A percentile compares a stretch with the other conserved stretches of the same genome.
Conservation (phyloP, 331 rosid species). For the Arachis monticola region DNA sequence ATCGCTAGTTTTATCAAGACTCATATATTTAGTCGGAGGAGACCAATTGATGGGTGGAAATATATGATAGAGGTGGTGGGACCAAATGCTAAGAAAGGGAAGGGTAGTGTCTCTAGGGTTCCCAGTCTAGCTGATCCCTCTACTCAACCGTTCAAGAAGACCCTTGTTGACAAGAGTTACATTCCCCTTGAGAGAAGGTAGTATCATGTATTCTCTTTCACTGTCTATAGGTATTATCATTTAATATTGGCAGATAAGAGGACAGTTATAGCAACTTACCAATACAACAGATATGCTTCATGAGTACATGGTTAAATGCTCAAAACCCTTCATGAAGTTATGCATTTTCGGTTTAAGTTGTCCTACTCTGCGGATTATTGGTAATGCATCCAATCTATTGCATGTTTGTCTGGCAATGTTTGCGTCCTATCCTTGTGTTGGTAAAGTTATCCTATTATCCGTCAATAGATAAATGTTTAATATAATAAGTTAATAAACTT, state of each 20-base stretch:
- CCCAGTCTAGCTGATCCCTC: slow-evolving; percentile 87
- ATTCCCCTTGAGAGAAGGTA: slow-evolving; percentile 55
- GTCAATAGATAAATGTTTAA: no score
- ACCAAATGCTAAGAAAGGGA: slow-evolving; percentile 93
- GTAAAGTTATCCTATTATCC: no score
- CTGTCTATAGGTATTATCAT: slow-evolving; percentile 23
- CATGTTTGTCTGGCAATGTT: background rate
- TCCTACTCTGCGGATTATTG: background rate
- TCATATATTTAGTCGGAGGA: slow-evolving; percentile 90
- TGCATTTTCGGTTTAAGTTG: background rate
- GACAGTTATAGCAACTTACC: background rate
- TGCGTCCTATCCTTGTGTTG: no score
- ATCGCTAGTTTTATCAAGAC: slow-evolving; percentile 97
- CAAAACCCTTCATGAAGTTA: slow-evolving; percentile 12
- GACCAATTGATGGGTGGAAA: slow-evolving; percentile 98
- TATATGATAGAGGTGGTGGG: slow-evolving; percentile 98
- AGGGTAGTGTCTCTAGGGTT: slow-evolving; percentile 84
- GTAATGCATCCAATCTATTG: background rate
- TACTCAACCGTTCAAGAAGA: slow-evolving; percentile 77
- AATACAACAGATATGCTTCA: background rate
- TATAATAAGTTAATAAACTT: background rate
- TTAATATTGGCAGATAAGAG: background rate
- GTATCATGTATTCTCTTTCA: slow-evolving; percentile 21
- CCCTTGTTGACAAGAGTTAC: slow-evolving; percentile 43
- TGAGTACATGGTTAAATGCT: background rate